Percentiles rank a stretch among this genome's conserved stretches.
Conservation (phyloP, 2,329 filamentous ascomycete genomes). For the Botrytis fragariae region DNA sequence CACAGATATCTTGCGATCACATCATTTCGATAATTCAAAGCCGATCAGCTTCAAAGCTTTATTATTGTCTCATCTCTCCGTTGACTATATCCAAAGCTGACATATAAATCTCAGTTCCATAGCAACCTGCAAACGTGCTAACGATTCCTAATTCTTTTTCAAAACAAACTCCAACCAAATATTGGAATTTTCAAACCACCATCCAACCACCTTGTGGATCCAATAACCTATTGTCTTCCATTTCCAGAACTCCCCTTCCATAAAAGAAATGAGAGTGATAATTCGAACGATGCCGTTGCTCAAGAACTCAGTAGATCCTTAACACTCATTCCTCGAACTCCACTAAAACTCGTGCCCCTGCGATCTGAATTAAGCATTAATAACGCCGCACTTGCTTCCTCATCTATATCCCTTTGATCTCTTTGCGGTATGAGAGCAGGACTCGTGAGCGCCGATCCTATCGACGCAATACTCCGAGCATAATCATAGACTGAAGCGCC, state of each 20-base stretch:
- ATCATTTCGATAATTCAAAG: no score
- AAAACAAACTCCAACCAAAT: not conserved
- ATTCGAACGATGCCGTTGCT: no score
- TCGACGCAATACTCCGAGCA: constrained; percentile 39
- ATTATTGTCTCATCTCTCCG: not conserved
- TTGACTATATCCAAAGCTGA: not conserved
- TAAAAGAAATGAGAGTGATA: no score
- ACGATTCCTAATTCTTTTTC: not conserved
- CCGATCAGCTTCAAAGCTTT: not conserved
- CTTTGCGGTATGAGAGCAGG: constrained; percentile 54
- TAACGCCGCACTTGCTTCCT: constrained; percentile 74
- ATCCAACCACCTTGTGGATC: not conserved
- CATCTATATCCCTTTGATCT: constrained; percentile 57
- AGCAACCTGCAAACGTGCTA: no score
- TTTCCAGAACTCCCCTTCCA: constrained; percentile 1
- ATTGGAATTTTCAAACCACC: not conserved
- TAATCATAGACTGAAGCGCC: constrained; percentile 50
- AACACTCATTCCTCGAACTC: constrained; percentile 51
- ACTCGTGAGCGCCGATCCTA: constrained; percentile 56
- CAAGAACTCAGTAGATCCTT: constrained; percentile 53
- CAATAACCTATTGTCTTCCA: not conserved
- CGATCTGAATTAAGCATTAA: constrained; percentile 85
- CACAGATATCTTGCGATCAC: no score
- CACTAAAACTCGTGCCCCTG: constrained; percentile 36
- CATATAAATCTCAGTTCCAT: not conserved